These are phyloP conservation scores for Daldinia sp. DNA, from an alignment of 2,329 filamentous ascomycete genomes.

Conservation along the genomic window DNA sequence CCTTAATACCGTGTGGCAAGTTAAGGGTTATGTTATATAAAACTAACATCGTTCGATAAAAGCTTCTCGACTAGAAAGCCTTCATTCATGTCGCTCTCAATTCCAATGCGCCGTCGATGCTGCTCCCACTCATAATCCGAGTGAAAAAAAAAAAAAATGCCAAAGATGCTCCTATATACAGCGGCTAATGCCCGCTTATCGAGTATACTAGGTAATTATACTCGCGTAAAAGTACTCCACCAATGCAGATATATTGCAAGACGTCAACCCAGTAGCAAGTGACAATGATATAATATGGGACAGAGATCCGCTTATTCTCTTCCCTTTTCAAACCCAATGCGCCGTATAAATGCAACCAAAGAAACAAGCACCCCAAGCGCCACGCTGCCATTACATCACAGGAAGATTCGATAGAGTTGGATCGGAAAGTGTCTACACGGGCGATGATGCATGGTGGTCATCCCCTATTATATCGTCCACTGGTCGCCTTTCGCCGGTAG, in stretches of 20 bases:
- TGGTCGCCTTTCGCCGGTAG: constrained; percentile 41
- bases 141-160: constrained; percentile 15
- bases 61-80: not conserved
- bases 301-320: constrained; percentile 4
- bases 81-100: constrained; percentile 4
- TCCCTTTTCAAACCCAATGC: constrained; percentile 35
- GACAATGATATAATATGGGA: constrained; percentile 6
- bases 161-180: constrained; percentile 16
- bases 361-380: constrained; percentile 38
- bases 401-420: constrained; percentile 16
- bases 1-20: not conserved
- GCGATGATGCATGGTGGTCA: constrained; percentile 26
- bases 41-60: constrained; percentile 5
- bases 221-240: not conserved
- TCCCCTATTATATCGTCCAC: constrained; percentile 45
- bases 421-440: constrained; percentile 18
- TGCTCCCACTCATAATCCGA: constrained; percentile 24
- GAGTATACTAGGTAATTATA: constrained; percentile 1
- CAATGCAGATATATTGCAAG: constrained; percentile 9
- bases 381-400: constrained; percentile 34
- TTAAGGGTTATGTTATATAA: not conserved
- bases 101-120: constrained; percentile 28
- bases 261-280: constrained; percentile 5
- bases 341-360: constrained; percentile 39
- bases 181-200: not conserved